Conservation (phyloP, 345 rosid species). For the Gossypium australe region DNA sequence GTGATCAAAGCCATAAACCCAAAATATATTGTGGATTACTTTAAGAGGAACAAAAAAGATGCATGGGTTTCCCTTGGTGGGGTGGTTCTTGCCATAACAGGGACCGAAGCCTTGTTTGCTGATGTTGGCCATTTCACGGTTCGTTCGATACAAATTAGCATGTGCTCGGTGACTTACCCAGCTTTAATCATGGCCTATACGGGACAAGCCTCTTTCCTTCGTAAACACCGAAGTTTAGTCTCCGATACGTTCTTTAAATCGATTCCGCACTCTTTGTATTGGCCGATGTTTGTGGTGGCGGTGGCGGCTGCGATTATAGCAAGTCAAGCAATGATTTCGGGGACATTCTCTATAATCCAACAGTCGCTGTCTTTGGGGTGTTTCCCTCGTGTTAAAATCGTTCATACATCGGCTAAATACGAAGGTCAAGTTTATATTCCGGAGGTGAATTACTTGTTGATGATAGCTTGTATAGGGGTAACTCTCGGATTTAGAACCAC, state of each 20-base stretch:
- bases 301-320: conserved; percentile 47
- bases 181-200: conserved; percentile 36
- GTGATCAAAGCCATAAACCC: conserved; percentile 44
- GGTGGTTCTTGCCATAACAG: conserved; percentile 32
- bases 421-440: conserved; percentile 60
- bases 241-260: conserved; percentile 29
- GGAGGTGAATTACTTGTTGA: conserved; percentile 43
- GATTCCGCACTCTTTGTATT: conserved; percentile 28
- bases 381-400: conserved; percentile 47
- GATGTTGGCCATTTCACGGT: conserved; percentile 56
- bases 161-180: conserved; percentile 31
- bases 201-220: conserved; percentile 42
- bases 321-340: conserved; percentile 58
- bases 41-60: conserved; percentile 31
- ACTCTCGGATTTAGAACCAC: conserved; percentile 46
- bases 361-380: conserved; percentile 50
- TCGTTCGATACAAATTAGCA: conserved; percentile 41
- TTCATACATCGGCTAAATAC: conserved; percentile 41
- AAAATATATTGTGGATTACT: conserved; percentile 30
- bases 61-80: conserved; percentile 62
- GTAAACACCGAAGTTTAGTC: conserved; percentile 26
- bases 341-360: conserved; percentile 51
- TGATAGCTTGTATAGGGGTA: conserved; percentile 44
- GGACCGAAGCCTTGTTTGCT: conserved; percentile 52
- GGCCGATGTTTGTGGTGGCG: conserved; percentile 53